Evolutionary conservation across 140 eudicot genomes (phyloP).

Genomic region (Flaveria floridana): DNA sequence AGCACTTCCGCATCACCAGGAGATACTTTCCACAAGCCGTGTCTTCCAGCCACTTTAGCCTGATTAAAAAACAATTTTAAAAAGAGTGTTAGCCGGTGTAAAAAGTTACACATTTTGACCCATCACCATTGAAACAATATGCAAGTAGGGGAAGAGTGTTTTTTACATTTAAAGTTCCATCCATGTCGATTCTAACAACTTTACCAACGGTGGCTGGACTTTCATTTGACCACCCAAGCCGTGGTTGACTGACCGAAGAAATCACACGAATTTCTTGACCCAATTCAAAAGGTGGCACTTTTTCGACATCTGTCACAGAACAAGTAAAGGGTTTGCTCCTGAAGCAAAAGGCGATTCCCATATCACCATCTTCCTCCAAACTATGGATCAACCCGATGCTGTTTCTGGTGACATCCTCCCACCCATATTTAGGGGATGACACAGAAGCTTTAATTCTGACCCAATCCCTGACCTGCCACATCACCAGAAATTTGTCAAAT

Average conservation of each 20-base stretch:
- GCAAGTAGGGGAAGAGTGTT: conserved; percentile 10
- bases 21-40: conserved; percentile 80
- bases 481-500: conserved; percentile 18
- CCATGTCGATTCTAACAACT: conserved; percentile 88
- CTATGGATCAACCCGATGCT: conserved; percentile 93
- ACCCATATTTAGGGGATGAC: conserved; percentile 93
- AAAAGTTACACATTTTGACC: neutral
- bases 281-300: conserved; percentile 87
- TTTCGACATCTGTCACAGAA: conserved; percentile 93
- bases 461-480: conserved; percentile 90
- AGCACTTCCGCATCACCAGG: conserved; percentile 95
- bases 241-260: conserved; percentile 77
- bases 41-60: conserved; percentile 90
- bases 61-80: conserved; percentile 27
- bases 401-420: conserved; percentile 88
- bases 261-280: conserved; percentile 88
- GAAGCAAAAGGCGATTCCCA: conserved; percentile 94
- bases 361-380: conserved; percentile 96
- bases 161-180: conserved; percentile 87
- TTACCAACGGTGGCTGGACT: conserved; percentile 92
- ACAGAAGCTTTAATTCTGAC: conserved; percentile 89
- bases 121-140: neutral
- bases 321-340: conserved; percentile 88
- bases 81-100: neutral
- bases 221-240: conserved; percentile 98